phyloP scores from a whole-genome alignment of 2,329 filamentous ascomycete genomes.

The Penicillium decumbens region DNA sequence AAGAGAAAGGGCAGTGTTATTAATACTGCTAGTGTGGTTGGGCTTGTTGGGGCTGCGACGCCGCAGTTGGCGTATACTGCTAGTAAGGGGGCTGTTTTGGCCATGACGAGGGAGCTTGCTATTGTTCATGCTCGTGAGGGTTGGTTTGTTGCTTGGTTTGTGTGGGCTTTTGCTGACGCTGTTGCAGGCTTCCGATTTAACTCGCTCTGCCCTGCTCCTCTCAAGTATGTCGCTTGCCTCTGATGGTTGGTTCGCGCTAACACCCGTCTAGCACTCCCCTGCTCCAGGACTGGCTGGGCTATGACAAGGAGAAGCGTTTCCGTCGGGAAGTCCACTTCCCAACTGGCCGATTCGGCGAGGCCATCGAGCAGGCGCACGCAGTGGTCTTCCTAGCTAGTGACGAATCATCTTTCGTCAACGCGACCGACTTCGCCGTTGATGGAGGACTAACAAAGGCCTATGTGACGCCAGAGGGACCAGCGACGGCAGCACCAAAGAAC shows the following conservation, averaged over 20 bases:
- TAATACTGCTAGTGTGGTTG: conserved; percentile 85
- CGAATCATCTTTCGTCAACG: conserved; percentile 83
- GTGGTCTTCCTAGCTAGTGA: conserved; percentile 82
- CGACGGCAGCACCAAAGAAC: conserved; percentile 52
- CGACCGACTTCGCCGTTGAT: conserved; percentile 85
- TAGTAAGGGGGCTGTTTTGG: conserved; percentile 84
- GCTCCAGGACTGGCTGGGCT: conserved; percentile 85
- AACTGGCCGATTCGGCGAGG: conserved; percentile 78
- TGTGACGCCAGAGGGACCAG: conserved; percentile 57
- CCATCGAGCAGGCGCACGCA: conserved; percentile 81
- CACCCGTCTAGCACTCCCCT: conserved; percentile 61
- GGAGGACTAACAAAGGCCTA: conserved; percentile 91
- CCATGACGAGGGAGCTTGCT: conserved; percentile 80
- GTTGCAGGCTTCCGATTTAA: conserved; percentile 70
- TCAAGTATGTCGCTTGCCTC: conserved; percentile 56
- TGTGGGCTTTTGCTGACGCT: not conserved
- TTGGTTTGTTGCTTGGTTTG: not conserved
- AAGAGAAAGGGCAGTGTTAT: conserved; percentile 78
- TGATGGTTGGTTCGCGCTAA: conserved; percentile 1
- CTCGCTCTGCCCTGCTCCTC: conserved; percentile 76
- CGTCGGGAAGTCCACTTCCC: conserved; percentile 86
- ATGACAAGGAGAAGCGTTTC: conserved; percentile 72
- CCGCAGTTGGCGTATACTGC: conserved; percentile 88
- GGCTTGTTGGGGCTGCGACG: conserved; percentile 76
- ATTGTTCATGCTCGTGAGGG: conserved; percentile 83